A percentile compares a stretch with the other conserved stretches of the same genome.
Evolutionary conservation across 495 filamentous ascomycete species (phyloP).

Genomic region (Penicillium cinerascens): DNA sequence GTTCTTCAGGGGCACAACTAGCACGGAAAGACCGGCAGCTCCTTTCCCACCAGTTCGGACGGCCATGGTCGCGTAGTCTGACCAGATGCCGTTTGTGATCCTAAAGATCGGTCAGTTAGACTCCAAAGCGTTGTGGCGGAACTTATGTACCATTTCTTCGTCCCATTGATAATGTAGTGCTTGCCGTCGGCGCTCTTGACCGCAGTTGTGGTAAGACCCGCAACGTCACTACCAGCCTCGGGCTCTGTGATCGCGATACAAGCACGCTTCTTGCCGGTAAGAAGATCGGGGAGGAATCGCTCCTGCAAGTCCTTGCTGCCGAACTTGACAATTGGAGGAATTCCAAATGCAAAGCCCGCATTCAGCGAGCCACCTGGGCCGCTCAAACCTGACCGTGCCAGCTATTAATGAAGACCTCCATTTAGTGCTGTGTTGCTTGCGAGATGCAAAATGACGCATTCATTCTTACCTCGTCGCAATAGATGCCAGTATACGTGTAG

Average conservation of each 20-base stretch:
- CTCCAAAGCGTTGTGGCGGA: not conserved
- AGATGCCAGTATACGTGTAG: slow-evolving; percentile 67
- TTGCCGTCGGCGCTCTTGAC: slow-evolving; percentile 59
- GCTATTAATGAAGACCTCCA: slow-evolving; percentile 25
- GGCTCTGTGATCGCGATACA: slow-evolving; percentile 83
- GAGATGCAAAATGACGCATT: not conserved
- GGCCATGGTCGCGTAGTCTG: slow-evolving; percentile 67
- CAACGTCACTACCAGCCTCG: slow-evolving; percentile 67
- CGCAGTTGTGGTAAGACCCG: slow-evolving; percentile 66
- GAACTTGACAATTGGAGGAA: slow-evolving; percentile 68
- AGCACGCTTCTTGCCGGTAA: slow-evolving; percentile 60
- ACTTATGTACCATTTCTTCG: slow-evolving; percentile 65
- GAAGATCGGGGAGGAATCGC: slow-evolving; percentile 59
- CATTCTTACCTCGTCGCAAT: slow-evolving; percentile 54
- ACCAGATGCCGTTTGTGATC: slow-evolving; percentile 78
- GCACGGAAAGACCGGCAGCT: slow-evolving; percentile 56
- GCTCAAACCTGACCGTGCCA: slow-evolving; percentile 60
- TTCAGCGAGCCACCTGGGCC: slow-evolving; percentile 60
- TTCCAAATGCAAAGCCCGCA: slow-evolving; percentile 66
- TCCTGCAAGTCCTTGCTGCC: slow-evolving; percentile 58
- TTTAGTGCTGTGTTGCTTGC: not conserved
- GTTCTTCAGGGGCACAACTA: slow-evolving; percentile 64
- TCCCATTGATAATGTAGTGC: slow-evolving; percentile 68
- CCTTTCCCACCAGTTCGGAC: slow-evolving; percentile 73
- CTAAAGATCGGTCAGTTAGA: slow-evolving; percentile 17